phyloP scores from a whole-genome alignment of 2,329 filamentous ascomycete species.

The Paecilomyces niveus region DNA sequence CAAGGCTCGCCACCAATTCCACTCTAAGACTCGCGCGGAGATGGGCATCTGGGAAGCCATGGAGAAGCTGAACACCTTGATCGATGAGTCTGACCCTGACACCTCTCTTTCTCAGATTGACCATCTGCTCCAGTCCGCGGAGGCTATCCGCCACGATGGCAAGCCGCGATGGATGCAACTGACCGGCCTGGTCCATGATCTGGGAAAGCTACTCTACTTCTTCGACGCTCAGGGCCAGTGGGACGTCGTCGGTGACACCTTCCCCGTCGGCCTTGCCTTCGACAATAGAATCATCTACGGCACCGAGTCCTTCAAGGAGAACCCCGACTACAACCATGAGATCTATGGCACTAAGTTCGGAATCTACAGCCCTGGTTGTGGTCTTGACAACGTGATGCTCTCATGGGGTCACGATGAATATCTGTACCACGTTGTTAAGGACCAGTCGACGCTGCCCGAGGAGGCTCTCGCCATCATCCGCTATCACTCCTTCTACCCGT shows the following conservation, averaged over 20 bases:
- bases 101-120: conserved; percentile 82
- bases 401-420: conserved; percentile 62
- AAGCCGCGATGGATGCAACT: conserved; percentile 44
- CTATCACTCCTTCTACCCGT: conserved; percentile 90
- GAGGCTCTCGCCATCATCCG: conserved; percentile 89
- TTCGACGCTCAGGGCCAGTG: conserved; percentile 79
- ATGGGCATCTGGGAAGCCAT: conserved; percentile 90
- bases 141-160: conserved; percentile 75
- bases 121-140: conserved; percentile 79
- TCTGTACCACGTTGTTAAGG: conserved; percentile 73
- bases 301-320: conserved; percentile 62
- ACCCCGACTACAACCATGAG: conserved; percentile 65
- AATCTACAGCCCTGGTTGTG: conserved; percentile 73
- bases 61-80: conserved; percentile 83
- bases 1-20: conserved; percentile 65
- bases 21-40: conserved; percentile 59
- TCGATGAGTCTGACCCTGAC: conserved; percentile 88
- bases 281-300: conserved; percentile 74
- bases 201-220: conserved; percentile 42
- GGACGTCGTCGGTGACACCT: conserved; percentile 72
- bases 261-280: conserved; percentile 41
- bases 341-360: conserved; percentile 71
- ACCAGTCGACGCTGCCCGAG: conserved; percentile 68
- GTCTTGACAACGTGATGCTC: conserved; percentile 81
- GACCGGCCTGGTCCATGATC: conserved; percentile 41